Conservation (phyloP, 2,329 filamentous ascomycete species). For the Monilinia polystroma region DNA sequence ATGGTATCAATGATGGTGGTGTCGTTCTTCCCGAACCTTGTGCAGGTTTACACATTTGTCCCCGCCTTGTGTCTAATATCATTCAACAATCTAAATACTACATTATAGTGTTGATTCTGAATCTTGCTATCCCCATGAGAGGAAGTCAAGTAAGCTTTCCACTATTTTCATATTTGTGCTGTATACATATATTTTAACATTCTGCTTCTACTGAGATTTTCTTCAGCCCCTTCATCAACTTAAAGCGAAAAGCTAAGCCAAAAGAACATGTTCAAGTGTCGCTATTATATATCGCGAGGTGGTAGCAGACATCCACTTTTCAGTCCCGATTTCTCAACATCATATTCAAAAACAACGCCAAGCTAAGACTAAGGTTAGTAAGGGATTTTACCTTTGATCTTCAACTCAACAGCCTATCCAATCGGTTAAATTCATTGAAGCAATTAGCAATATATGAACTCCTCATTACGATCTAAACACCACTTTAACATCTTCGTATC, state of each 20-base stretch:
- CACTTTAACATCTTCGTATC: background rate
- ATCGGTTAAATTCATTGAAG: background rate
- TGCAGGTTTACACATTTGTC: background rate
- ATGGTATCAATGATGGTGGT: background rate
- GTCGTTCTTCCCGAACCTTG: background rate
- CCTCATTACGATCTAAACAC: background rate
- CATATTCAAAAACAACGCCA: too few relatives aligned
- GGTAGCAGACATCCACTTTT: background rate
- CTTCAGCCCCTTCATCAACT: conserved; percentile 1
- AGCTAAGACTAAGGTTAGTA: too few relatives aligned
- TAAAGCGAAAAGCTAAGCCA: conserved; percentile 2
- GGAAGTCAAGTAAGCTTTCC: background rate
- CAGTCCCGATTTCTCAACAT: too few relatives aligned
- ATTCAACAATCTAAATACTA: background rate
- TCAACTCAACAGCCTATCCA: background rate
- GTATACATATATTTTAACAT: background rate
- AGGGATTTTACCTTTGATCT: background rate
- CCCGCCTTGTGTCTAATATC: background rate
- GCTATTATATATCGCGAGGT: background rate
- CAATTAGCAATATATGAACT: background rate
- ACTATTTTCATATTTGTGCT: background rate
- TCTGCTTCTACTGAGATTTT: background rate
- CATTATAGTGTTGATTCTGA: too few relatives aligned
- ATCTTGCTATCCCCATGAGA: background rate
- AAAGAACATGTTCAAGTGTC: background rate